Percentiles rank a stretch among this genome's conserved stretches.
phyloP scores from a whole-genome alignment of 192 early-diverging fungal genomes.

The Lobosporangium transversale region DNA sequence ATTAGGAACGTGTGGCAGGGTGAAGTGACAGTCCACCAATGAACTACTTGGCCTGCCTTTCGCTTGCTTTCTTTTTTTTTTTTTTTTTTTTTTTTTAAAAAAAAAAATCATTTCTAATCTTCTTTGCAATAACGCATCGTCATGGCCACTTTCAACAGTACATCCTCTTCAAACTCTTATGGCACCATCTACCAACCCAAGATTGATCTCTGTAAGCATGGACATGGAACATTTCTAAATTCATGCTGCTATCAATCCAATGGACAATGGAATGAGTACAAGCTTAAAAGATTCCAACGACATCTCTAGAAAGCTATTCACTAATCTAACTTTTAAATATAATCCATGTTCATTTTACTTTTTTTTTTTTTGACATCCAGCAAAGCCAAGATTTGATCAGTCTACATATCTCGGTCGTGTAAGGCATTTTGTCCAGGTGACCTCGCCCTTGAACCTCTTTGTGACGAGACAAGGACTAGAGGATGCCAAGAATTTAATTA shows the following conservation, averaged over 20 bases:
- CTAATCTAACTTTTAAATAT: too few species aligned
- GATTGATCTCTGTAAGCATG: conserved; percentile 44
- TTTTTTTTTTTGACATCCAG: conserved; percentile 26
- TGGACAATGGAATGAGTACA: not conserved
- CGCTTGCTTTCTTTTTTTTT: too few species aligned
- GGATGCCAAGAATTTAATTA: conserved; percentile 68
- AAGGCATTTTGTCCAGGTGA: conserved; percentile 77
- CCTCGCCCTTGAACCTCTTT: conserved; percentile 78
- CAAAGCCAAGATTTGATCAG: conserved; percentile 70
- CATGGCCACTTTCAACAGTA: not conserved
- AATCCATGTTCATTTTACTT: not conserved
- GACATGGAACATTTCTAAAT: not conserved
- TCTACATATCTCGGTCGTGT: conserved; percentile 79
- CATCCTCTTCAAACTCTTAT: too few species aligned
- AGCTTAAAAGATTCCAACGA: too few species aligned
- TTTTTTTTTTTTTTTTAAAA: too few species aligned
- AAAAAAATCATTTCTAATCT: too few species aligned
- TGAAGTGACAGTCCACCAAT: too few species aligned
- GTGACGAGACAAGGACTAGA: conserved; percentile 65
- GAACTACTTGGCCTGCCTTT: too few species aligned
- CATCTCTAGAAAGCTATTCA: too few species aligned
- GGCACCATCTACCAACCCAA: conserved; percentile 17
- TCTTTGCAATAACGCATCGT: too few species aligned
- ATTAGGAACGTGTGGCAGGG: too few species aligned
- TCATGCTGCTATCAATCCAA: not conserved